Evolutionary conservation across 768 basidiomycete species (phyloP), one percentile per base, ranked within the genome.

Genomic region (Termitomyces sp.): DNA sequence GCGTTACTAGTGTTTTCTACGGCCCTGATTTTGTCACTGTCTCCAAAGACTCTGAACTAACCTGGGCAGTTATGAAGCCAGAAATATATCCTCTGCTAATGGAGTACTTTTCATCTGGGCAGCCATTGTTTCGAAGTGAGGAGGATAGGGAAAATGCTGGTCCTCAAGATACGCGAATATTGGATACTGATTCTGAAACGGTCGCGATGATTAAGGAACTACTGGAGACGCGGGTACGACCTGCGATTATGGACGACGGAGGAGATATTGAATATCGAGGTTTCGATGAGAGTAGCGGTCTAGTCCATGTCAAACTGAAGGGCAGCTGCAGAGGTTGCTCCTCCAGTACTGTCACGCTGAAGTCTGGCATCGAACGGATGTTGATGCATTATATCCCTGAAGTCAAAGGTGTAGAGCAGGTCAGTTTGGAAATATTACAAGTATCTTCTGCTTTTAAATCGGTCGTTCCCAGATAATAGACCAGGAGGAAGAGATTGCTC

Each of bases 191-290:
- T 69, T 89, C 90, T 21, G 97, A 98, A 71, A 92, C 93, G 3
- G 93, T 99, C 3, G 97, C 93, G 8, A 99, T 98, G 96, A 95
- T 99, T 64, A 99, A 99, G 71, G 97, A 99, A 69, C 70, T 98
- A 38, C 76, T 99, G 49, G 96, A 98, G 68, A 98, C 95, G 2
- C 77, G 97, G 14, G 94, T 99, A 17, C 77, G 97, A 54, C 97
- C 97, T 5, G 92, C 95, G 5, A 98, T 99, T 59, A 95, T 95
- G 91, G 97, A 98, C 70, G 96, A 99, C 56, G 97, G 97, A 0
- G 97, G 97, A 2, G 97, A 98, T 69, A 95, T 99, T 56, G 96
- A 98, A 73, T 99, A 91, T 69, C 83, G 88, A 35, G 95, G 92
- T 3, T 96, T 98, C 66, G 81, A 83, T 49, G 92, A 96, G 62